Conservation (phyloP, 78 protist genomes). For the Dictyostelium capitatum region DNA sequence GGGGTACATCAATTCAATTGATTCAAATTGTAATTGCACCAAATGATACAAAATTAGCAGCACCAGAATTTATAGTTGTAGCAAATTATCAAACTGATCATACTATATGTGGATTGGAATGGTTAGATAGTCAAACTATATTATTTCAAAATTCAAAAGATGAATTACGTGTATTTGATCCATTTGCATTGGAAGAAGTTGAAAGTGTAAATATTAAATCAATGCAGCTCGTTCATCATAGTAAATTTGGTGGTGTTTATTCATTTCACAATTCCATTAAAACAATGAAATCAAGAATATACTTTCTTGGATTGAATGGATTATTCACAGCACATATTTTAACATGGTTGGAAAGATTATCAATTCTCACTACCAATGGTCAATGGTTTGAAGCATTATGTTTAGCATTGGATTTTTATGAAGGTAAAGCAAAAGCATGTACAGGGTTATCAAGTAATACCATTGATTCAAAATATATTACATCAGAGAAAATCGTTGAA, state of each 20-base stretch:
- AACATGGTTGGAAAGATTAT: conserved; percentile 79
- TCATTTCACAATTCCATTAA: conserved; percentile 61
- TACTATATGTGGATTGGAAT: conserved; percentile 67
- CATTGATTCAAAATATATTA: conserved; percentile 10
- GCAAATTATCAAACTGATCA: conserved; percentile 69
- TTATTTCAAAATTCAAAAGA: conserved; percentile 29
- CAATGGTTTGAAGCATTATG: conserved; percentile 78
- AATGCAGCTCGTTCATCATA: conserved; percentile 63
- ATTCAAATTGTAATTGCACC: conserved; percentile 62
- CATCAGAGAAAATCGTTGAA: conserved; percentile 59
- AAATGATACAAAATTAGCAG: conserved; percentile 25
- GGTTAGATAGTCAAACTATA: conserved; percentile 69
- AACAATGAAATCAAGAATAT: conserved; percentile 29
- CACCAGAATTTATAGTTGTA: conserved; percentile 69
- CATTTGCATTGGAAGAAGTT: conserved; percentile 79
- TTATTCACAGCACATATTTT: conserved; percentile 54
- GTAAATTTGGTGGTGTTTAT: conserved; percentile 39
- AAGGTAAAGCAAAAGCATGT: conserved; percentile 76
- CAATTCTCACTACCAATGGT: not conserved
- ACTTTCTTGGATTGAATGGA: conserved; percentile 57
- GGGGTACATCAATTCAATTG: conserved; percentile 64
- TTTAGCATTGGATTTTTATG: conserved; percentile 74
- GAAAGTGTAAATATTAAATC: conserved; percentile 63
- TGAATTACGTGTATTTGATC: conserved; percentile 64
- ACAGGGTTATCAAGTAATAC: conserved; percentile 69